Evolutionary conservation across 108 stramenopile species (phyloP), one percentile per base, ranked within the genome.

Genomic region (Skeletonema menzelii): DNA sequence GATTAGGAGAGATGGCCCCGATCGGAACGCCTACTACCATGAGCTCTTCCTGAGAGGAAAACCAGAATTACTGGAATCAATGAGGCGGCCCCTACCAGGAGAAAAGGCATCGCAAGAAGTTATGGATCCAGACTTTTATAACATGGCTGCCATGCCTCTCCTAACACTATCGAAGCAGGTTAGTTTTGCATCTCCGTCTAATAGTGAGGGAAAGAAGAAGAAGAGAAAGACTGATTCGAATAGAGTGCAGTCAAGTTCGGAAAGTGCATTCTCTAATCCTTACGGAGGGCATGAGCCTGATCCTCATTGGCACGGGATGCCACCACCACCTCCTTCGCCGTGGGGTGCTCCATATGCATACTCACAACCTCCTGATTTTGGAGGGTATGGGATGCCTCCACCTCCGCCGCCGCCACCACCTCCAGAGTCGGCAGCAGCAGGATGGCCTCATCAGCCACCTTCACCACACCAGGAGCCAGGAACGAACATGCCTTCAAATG

Each of bases 1-100:
- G 15, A 75, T 90, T 38, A 75, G 82, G 8, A 78, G 80, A 27
- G 71, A 72, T 59, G 90, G 92, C 7, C 77, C 80, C 17, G 92
- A 93, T 70, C 65, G 84, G 4, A 87, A 88, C 38, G 40, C 82
- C 7, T 93, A 93, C 67, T 93, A 91, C 64, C 89, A 93, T 60
- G 86, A 84, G 31, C 49, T 58, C 22, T 79, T 79, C 37, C 61
- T 79, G 4, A n/a, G 78, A 31, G 77, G 77, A 47, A 66, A 70
- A 37, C 70, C 77, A 31, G 58, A 77, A 31, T 59, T 77, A 46
- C 65, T 77, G 24, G 65, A 77, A 30, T 59, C 53, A 17, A 70
- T 77, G 69, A 27, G 77, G 8, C 47, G 77, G 1, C 77, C 77
- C 34, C 59, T 70, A 13, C 77, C 77, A 13, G 77, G 77, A 10